phyloP scores from a whole-genome alignment of 2,329 filamentous ascomycete species.

The Coniochaeta prunicola region DNA sequence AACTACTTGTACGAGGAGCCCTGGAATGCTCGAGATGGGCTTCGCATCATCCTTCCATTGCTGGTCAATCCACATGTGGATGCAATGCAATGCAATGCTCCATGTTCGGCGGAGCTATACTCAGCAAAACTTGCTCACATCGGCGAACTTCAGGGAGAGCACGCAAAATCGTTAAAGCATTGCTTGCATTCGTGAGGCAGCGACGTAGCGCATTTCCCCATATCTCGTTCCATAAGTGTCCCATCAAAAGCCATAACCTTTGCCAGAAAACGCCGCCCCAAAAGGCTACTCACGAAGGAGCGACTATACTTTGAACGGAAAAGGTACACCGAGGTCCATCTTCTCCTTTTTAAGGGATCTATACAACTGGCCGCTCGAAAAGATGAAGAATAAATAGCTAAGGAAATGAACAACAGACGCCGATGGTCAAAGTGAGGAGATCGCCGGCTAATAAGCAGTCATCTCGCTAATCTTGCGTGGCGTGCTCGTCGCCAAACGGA shows the following conservation, averaged over 20 bases:
- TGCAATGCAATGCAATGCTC: no score
- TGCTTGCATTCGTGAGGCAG: slow-evolving; percentile 1
- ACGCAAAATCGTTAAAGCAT: neutral
- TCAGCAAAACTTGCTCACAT: neutral
- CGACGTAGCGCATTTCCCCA: neutral
- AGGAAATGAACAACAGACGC: slow-evolving; percentile 2
- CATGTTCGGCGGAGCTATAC: no score
- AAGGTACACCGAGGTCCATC: neutral
- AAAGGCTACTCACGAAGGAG: neutral
- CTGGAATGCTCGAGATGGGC: neutral
- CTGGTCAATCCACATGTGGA: neutral
- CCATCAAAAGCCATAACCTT: slow-evolving; percentile 2
- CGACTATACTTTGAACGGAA: neutral
- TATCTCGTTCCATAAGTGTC: neutral
- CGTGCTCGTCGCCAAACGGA: slow-evolving; percentile 53
- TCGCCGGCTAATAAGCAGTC: slow-evolving; percentile 7
- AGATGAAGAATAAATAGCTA: neutral
- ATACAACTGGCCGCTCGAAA: neutral
- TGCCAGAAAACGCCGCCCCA: neutral
- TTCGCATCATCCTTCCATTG: neutral
- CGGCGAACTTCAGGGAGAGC: no score
- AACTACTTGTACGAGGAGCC: neutral
- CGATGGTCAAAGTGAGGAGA: slow-evolving; percentile 2
- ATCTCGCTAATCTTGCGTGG: slow-evolving; percentile 36
- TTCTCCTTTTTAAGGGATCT: neutral